Percentiles rank a stretch among this genome's conserved stretches.
These are phyloP conservation scores for Fistulinella prunicolor DNA, from an alignment of 768 basidiomycete genomes.

Conservation along the genomic window DNA sequence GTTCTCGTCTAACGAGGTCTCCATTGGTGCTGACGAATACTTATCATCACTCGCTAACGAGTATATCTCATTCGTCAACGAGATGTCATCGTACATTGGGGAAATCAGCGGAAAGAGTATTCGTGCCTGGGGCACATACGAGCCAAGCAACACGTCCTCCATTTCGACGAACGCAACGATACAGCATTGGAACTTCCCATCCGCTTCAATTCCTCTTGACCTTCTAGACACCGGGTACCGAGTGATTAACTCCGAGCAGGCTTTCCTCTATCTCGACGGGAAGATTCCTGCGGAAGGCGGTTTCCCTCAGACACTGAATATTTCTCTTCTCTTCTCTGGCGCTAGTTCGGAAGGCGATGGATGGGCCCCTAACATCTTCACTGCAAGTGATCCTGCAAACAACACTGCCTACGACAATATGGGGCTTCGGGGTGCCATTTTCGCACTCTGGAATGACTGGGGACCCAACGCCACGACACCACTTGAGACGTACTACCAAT, in stretches of 20 bases:
- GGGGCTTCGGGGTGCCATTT: slow-evolving; percentile 34
- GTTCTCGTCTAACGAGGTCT: slow-evolving; percentile 40
- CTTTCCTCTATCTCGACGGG: slow-evolving; percentile 38
- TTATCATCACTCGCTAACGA: slow-evolving; percentile 35
- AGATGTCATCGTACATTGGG: slow-evolving; percentile 38
- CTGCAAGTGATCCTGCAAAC: slow-evolving; percentile 26
- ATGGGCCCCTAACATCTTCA: slow-evolving; percentile 39
- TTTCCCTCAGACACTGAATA: slow-evolving; percentile 33
- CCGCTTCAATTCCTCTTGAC: slow-evolving; percentile 31
- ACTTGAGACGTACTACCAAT: slow-evolving; percentile 43
- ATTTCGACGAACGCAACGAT: slow-evolving; percentile 42
- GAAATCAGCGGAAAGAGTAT: slow-evolving; percentile 35
- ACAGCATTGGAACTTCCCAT: slow-evolving; percentile 43
- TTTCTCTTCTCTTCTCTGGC: slow-evolving; percentile 32
- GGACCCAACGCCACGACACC: slow-evolving; percentile 45
- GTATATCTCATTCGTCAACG: slow-evolving; percentile 43
- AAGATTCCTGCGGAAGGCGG: slow-evolving; percentile 33
- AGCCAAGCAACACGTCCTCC: slow-evolving; percentile 35
- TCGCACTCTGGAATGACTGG: slow-evolving; percentile 45
- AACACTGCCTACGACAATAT: slow-evolving; percentile 30
- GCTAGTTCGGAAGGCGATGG: slow-evolving; percentile 26
- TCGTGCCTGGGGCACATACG: slow-evolving; percentile 42
- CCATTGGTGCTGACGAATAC: slow-evolving; percentile 48
- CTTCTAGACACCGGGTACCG: slow-evolving; percentile 35
- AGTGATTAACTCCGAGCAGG: slow-evolving; percentile 36